These are phyloP conservation scores for Fusarium sp. DNA, from an alignment of 2,329 filamentous ascomycete species.

Conservation along the genomic window DNA sequence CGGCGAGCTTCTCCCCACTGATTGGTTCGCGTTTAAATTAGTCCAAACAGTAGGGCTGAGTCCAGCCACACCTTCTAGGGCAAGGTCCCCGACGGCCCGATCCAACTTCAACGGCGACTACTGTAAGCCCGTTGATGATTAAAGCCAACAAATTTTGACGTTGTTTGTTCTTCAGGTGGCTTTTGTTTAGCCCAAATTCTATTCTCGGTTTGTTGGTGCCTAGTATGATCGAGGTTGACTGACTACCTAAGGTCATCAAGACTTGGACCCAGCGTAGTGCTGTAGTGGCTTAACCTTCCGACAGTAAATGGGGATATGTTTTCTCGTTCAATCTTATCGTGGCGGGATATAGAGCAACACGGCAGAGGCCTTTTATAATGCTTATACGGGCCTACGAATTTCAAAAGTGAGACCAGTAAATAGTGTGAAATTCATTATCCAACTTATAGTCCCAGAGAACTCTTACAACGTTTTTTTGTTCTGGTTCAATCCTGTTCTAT, in stretches of 20 bases:
- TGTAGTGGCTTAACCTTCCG: too few relatives aligned
- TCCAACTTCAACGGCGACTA: not conserved
- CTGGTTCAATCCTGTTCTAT: not conserved
- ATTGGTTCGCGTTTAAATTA: conserved; percentile 11
- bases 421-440: too few relatives aligned
- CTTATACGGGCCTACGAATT: too few relatives aligned
- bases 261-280: too few relatives aligned
- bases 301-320: too few relatives aligned
- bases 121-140: not conserved
- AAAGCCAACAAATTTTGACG: not conserved
- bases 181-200: not conserved
- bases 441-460: not conserved
- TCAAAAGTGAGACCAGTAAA: too few relatives aligned
- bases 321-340: too few relatives aligned
- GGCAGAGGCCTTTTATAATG: too few relatives aligned
- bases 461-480: not conserved
- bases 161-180: not conserved
- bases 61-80: conserved; percentile 1
- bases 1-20: not conserved
- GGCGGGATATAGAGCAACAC: too few relatives aligned
- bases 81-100: conserved; percentile 30
- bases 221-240: not conserved
- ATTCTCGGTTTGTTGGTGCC: not conserved
- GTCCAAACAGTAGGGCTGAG: conserved; percentile 26
- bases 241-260: not conserved